Conservation (phyloP, 179 eudicot species). For the Spergularia azorica region DNA sequence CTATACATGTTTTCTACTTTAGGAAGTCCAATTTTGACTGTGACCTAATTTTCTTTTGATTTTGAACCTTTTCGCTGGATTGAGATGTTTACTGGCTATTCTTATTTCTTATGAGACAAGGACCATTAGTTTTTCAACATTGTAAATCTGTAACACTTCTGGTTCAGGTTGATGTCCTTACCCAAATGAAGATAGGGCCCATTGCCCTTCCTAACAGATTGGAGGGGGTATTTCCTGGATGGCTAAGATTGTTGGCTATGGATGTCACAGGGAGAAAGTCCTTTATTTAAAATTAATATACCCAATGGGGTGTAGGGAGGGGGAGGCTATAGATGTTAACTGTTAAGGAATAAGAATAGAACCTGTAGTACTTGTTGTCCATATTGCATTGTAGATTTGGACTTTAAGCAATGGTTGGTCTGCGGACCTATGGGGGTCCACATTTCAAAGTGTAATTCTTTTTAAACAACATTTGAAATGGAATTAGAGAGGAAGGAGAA, state of each 20-base stretch:
- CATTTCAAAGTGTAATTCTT: too few species aligned
- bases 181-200: neutral
- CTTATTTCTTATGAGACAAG: neutral
- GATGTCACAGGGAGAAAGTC: neutral
- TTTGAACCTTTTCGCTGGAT: neutral
- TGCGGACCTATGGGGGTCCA: too few species aligned
- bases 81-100: neutral
- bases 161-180: neutral
- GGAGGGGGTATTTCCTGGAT: conserved; percentile 4
- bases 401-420: too few species aligned
- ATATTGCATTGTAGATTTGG: too few species aligned
- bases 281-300: neutral
- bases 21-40: too few species aligned
- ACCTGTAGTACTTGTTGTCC: too few species aligned
- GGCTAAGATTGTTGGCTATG: neutral
- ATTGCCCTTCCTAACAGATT: neutral
- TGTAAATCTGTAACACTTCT: neutral
- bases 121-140: neutral
- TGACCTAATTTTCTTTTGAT: too few species aligned
- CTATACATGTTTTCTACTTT: neutral
- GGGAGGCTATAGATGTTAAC: neutral
- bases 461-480: too few species aligned
- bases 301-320: too few species aligned
- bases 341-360: too few species aligned
- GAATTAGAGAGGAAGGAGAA: too few species aligned